Conservation (phyloP, 495 filamentous ascomycete genomes). For the Lindgomyces ingoldianus region DNA sequence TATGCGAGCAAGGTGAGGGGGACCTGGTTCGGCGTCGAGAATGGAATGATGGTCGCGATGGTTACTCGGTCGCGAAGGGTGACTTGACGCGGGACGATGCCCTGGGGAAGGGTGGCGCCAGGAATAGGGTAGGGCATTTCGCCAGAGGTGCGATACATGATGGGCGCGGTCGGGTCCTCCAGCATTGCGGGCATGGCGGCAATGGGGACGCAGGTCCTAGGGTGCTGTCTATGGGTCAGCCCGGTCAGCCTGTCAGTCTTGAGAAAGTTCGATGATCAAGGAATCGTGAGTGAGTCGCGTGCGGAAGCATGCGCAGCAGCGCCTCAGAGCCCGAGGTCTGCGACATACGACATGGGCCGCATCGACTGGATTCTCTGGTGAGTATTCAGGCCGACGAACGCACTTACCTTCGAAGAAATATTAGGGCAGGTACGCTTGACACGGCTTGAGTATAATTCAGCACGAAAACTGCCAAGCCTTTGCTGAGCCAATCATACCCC, state of each 20-base stretch:
- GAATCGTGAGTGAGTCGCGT: not conserved
- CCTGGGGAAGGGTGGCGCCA: constrained; percentile 61
- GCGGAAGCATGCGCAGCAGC: not conserved
- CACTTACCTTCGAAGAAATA: not conserved
- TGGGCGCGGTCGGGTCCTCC: constrained; percentile 68
- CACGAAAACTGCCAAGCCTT: too few relatives aligned
- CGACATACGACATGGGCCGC: not conserved
- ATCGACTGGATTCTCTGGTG: not conserved
- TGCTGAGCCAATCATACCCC: too few relatives aligned
- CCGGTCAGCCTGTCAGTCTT: not conserved
- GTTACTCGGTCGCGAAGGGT: constrained; percentile 88
- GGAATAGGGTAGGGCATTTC: constrained; percentile 64
- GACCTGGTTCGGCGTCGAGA: constrained; percentile 71
- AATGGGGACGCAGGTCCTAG: not conserved
- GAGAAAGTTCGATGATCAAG: not conserved
- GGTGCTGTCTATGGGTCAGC: constrained; percentile 14
- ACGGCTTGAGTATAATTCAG: too few relatives aligned
- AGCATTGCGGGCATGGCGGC: constrained; percentile 79
- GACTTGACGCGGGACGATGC: constrained; percentile 77
- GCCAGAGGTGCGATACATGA: constrained; percentile 65
- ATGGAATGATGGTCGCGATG: constrained; percentile 85
- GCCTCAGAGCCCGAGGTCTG: not conserved
- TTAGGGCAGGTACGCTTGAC: not conserved
- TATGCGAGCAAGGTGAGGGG: constrained; percentile 75
- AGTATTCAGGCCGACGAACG: not conserved